Percentiles rank a stretch among this genome's conserved stretches.
These are phyloP conservation scores for Trichoderma sp. DNA, from an alignment of 2,329 filamentous ascomycete genomes.

Conservation along the genomic window DNA sequence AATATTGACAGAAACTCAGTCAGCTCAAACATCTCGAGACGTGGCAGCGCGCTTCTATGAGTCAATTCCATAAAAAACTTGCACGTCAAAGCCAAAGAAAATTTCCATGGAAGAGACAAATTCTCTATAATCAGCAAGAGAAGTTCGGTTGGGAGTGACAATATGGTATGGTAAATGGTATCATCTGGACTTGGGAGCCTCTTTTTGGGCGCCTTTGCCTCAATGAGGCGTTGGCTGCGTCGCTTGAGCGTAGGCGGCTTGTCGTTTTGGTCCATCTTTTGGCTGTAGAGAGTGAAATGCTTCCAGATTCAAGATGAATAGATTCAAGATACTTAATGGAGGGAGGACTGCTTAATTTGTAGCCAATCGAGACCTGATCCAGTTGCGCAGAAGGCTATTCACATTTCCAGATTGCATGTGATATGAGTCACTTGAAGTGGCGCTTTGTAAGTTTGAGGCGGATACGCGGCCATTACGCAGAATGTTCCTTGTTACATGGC, in stretches of 20 bases:
- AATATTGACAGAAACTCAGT: neutral
- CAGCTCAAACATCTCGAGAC: neutral
- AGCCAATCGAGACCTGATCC: neutral
- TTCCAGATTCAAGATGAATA: neutral
- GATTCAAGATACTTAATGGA: neutral
- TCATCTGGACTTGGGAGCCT: neutral
- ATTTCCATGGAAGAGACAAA: neutral
- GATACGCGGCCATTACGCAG: neutral
- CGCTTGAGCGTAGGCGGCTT: neutral
- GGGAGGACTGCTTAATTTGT: neutral
- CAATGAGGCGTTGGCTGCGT: neutral
- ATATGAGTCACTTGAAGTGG: neutral
- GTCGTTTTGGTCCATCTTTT: neutral
- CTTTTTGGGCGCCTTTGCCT: neutral
- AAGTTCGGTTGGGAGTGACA: neutral
- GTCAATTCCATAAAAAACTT: neutral
- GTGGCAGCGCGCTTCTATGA: neutral
- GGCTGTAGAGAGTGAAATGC: neutral
- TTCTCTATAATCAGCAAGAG: neutral
- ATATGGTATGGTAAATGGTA: neutral
- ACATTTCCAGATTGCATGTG: neutral
- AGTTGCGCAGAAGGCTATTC: neutral
- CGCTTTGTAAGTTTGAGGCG: neutral
- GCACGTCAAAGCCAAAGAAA: neutral
- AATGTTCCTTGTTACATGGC: neutral